Base-by-base conservation (phyloP, 768 basidiomycete species). In the Collybia nuda region DNA sequence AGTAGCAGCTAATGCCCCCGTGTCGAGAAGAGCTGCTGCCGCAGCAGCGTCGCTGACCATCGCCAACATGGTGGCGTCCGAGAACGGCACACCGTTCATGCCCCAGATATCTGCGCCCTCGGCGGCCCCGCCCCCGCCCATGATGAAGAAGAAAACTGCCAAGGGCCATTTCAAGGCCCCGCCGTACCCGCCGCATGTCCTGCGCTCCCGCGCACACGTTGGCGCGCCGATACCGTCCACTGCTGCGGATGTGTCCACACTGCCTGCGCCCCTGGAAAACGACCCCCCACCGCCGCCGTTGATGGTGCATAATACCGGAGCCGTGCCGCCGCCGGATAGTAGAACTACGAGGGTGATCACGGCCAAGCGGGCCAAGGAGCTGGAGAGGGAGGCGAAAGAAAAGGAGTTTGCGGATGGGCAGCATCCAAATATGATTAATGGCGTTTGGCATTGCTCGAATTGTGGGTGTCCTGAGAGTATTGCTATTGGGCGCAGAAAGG, bases 391-490 rank as follows among this genome's bases (percentile, higher is more conserved):
- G 61, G 89, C 90, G 18, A 92, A 91, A 66, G 88, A 90, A 65
- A 85, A 77, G 62, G 90, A 90, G 66, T 90, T 85, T 62, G 85
- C 84, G 36, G 86, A 92, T 59, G 87, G 89, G 6, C 88, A 90
- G 62, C 90, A 90, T 60, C 77, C 85, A 35, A 90, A 92, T 63
- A 76, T 81, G 58, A 87, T 93, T 62, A 74, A 93, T 56, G 92
- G 90, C 1, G 77, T 90, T 3, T 97, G 94, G 94, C 91, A 93
- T 69, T 98, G 94, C 63, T 93, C 91, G 17, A 96, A 93, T 62
- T 97, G 92, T 59, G 94, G 94, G 5, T 90, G 90, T 63, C 94
- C 94, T 0, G 93, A 92, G 62, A 82, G 72, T 58, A 85, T 96
- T 50, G 90, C 92, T 2, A 73, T 93, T 38, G 93, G 93, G 2